Conservation (phyloP, 441 rosid species). For the Adansonia grandidieri region DNA sequence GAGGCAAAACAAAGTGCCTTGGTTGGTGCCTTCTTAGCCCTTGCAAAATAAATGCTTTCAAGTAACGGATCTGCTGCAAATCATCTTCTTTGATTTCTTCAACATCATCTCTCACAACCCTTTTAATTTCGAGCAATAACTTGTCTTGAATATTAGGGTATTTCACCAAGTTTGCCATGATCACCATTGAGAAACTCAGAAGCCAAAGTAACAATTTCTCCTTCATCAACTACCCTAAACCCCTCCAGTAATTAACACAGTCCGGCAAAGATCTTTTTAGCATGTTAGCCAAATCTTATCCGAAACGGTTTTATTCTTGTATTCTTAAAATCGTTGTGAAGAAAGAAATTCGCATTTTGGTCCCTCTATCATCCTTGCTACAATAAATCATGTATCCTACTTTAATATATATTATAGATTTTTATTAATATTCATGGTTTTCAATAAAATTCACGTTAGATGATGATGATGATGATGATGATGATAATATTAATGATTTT, state of each 20-base stretch:
- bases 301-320: too few species aligned
- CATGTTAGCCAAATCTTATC: too few species aligned
- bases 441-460: too few species aligned
- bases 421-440: too few species aligned
- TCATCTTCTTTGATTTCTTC: constrained; percentile 32
- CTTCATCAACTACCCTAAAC: constrained; percentile 31
- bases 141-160: constrained; percentile 25
- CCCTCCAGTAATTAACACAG: constrained; percentile 27
- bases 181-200: constrained; percentile 30
- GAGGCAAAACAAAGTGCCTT: constrained; percentile 26
- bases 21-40: constrained; percentile 38
- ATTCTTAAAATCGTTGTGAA: too few species aligned
- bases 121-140: constrained; percentile 31
- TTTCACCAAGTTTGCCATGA: constrained; percentile 39
- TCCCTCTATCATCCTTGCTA: too few species aligned
- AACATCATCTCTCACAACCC: constrained; percentile 22
- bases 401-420: too few species aligned
- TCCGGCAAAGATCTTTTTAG: constrained; percentile 22
- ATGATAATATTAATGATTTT: too few species aligned
- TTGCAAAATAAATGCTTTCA: constrained; percentile 39
- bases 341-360: too few species aligned
- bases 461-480: too few species aligned
- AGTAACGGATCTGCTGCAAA: constrained; percentile 28
- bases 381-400: too few species aligned
- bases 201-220: constrained; percentile 27